Evolutionary conservation across 2,329 filamentous ascomycete species (phyloP).

Genomic region (Cladophialophora exuberans): DNA sequence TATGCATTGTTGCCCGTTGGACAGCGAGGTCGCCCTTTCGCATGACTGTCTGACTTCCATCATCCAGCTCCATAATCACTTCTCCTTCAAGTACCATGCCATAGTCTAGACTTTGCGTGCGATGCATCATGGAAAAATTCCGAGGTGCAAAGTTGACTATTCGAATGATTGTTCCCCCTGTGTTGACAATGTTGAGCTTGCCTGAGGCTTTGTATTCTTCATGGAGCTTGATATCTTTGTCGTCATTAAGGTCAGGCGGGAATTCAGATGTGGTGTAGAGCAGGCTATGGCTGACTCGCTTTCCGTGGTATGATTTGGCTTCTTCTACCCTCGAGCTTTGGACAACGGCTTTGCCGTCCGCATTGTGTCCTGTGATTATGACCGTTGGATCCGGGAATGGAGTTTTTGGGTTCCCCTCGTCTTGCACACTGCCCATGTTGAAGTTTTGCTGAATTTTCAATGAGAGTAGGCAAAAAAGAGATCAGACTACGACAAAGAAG

Average conservation of each 20-base stretch:
- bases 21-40: constrained; percentile 56
- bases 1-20: constrained; percentile 55
- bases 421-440: not conserved
- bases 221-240: constrained; percentile 7
- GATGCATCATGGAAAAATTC: constrained; percentile 52
- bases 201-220: constrained; percentile 26
- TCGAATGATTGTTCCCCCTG: constrained; percentile 48
- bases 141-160: constrained; percentile 53
- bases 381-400: not conserved
- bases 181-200: constrained; percentile 40
- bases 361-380: constrained; percentile 40
- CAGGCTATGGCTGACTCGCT: constrained; percentile 28
- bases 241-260: constrained; percentile 10
- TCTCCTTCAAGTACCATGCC: constrained; percentile 58
- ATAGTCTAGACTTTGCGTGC: constrained; percentile 58
- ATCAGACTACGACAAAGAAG: too few relatives aligned
- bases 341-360: constrained; percentile 32
- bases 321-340: constrained; percentile 2
- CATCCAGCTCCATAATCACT: constrained; percentile 55
- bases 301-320: not conserved
- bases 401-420: not conserved
- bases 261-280: not conserved
- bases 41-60: constrained; percentile 51
- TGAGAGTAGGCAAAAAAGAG: not conserved
- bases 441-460: not conserved